These are phyloP conservation scores for Eutypa lata DNA, from an alignment of 2,329 filamentous ascomycete species.

Conservation along the genomic window DNA sequence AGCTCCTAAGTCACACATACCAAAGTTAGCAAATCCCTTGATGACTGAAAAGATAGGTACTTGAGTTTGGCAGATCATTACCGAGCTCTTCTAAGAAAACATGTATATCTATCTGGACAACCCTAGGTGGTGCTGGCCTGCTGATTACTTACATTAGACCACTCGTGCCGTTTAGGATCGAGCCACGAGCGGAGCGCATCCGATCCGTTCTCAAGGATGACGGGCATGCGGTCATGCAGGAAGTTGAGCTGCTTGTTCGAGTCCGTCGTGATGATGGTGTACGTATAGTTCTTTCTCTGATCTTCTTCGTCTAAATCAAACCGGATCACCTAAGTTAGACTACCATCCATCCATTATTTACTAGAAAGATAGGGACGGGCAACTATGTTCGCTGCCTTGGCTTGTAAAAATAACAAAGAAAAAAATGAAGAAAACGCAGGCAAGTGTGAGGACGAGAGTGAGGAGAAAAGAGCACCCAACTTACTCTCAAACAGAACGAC, in stretches of 20 bases:
- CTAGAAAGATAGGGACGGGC: too few species aligned
- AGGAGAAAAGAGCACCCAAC: conserved; percentile 34
- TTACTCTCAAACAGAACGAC: conserved; percentile 70
- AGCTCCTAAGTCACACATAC: conserved; percentile 48
- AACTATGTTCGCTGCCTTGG: too few species aligned
- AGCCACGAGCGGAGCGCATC: conserved; percentile 72
- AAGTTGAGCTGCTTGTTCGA: conserved; percentile 81
- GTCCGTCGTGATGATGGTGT: conserved; percentile 89
- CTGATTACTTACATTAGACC: conserved; percentile 58
- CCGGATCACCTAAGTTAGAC: too few species aligned
- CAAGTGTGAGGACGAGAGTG: not conserved
- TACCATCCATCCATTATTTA: too few species aligned
- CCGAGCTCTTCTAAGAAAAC: too few species aligned
- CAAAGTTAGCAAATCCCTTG: too few species aligned
- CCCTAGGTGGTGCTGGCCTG: too few species aligned
- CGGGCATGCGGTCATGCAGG: conserved; percentile 93
- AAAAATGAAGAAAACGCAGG: not conserved
- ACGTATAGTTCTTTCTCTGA: conserved; percentile 75
- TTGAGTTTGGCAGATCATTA: too few species aligned
- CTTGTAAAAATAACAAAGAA: too few species aligned
- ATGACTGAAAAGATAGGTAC: too few species aligned
- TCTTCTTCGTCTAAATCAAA: conserved; percentile 41
- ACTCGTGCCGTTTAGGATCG: conserved; percentile 67
- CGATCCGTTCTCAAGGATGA: conserved; percentile 77
- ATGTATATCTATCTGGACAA: too few species aligned